Evolutionary conservation across 495 filamentous ascomycete genomes (phyloP), one percentile per base, ranked within the genome.

Genomic region (Penicillium macrosclerotiorum): DNA sequence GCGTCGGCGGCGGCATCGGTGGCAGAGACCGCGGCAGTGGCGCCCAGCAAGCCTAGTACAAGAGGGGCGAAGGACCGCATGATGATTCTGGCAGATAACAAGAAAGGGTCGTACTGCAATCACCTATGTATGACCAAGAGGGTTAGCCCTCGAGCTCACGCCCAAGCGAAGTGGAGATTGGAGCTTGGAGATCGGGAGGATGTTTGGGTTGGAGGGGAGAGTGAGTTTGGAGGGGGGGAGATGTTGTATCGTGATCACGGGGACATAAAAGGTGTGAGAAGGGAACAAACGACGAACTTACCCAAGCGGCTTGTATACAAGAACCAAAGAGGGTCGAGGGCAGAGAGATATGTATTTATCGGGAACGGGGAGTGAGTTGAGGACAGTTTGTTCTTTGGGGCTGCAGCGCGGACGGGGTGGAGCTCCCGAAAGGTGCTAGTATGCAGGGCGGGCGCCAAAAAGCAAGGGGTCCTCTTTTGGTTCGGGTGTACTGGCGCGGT

Each of bases 1-100:
- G 74, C 71, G 42, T 73, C 73, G 22, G 43, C 54, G 12, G 51
- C 52, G 24, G 55, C 37, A 37, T 79, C 76, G 16, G 78, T 68
- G 32, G 86, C 86, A 44, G 84, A 83, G 45, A 73, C 80, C n/a
- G 80, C 63, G 20, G 79, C 76, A 27, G 76, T 69, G 54, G 78
- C 78, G 47, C 78, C 78, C 19, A 81, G 62, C 43, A 88, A 75
- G 64, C 70, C 70, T 51, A 88, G 69, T 64, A 78, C 77, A 52
- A 73, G 56, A 49, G 70, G 76, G 57, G 64, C 63, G 57, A 80
- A 77, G 40, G 71, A 78, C 46, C 76, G 73, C 82, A 86, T 85
- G 25, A 55, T 76, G 68, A 43, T 38, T 37, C 11, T 18, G 30
- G n/a, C 40, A 20, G 19, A 35, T 18, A 49, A 49, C 38, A 34